Base-by-base conservation (phyloP, 345 rosid genomes). In the Euphorbia pulcherrima region DNA sequence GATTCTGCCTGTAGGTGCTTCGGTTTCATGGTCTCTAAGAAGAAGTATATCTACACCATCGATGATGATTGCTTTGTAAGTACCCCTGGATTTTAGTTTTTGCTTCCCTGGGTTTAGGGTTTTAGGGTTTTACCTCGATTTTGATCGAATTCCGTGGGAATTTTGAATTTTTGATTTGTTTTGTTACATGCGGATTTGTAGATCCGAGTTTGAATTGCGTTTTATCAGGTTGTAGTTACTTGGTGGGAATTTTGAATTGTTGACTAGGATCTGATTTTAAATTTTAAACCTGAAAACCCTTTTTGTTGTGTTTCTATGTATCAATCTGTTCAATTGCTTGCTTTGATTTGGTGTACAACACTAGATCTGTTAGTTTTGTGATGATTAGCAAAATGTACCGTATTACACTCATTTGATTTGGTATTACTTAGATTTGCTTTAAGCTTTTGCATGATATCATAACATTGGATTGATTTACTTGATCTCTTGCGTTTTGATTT, bases 61-160 rank as follows among this genome's bases (percentile, higher is more conserved):
- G 97, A 90, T 60, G 97, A 90, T 73, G 97, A 90, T 70, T 90
- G 97, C 84, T 90, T 88, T 75, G 97, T 90, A 80, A 86, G 94
- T 81, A 4, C 16, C 50, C 55, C 14, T n/a, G 27, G 70, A n/a
- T 18, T 20, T 26, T 48, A 57, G 28, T 4, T 62, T 8, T 1
- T 60, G 52, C 9, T 56, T 21, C 14, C 28, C 24, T 35, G 17
- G 2, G n/a, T n/a, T 1, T 37, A 5, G 30, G 24, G 63, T 41
- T 33, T 59, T 59, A 30, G 26, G 20, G 56, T 68, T 73, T 55
- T 23, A 10, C 47, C 16, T 41, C 51, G 27, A 14, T 33, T 60
- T 39, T 37, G 37, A 14, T 37, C 30, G 47, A 7, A 2, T 58
- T 72, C 69, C 56, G 8, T 14, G 0, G 6, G 37, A n/a, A 59